phyloP scores from a whole-genome alignment of 2,329 filamentous ascomycete genomes.

The Aspergillus texensis region DNA sequence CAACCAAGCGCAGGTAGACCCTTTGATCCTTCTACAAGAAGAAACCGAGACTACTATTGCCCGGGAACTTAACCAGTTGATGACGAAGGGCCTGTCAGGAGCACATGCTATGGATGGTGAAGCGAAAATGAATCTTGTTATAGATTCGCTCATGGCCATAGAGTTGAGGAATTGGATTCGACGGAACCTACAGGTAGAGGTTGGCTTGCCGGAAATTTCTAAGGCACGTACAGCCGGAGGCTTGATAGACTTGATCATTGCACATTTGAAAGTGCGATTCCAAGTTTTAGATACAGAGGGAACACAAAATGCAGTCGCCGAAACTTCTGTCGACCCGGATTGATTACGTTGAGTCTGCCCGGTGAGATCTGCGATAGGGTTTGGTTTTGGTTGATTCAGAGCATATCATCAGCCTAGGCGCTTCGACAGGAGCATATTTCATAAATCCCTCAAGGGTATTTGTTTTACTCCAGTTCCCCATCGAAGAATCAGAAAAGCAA shows the following conservation, averaged over 20 bases:
- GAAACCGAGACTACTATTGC: not conserved
- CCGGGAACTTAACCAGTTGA: not conserved
- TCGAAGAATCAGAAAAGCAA: too few species aligned
- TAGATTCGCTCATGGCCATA: slow-evolving; percentile 10
- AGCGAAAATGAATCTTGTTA: not conserved
- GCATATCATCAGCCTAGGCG: too few species aligned
- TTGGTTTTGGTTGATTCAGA: too few species aligned
- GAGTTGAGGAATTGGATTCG: slow-evolving; percentile 6
- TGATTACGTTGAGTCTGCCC: not conserved
- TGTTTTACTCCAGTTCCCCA: too few species aligned
- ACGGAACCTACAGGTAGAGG: not conserved
- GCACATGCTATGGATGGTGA: not conserved
- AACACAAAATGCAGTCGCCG: not conserved
- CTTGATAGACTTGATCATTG: not conserved
- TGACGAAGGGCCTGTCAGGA: not conserved
- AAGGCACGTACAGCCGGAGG: not conserved
- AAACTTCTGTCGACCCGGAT: not conserved
- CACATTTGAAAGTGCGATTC: not conserved
- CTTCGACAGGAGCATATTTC: too few species aligned
- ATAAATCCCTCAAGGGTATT: too few species aligned
- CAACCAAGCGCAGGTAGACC: not conserved
- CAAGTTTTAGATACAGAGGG: not conserved
- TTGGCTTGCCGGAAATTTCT: not conserved
- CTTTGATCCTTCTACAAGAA: not conserved
- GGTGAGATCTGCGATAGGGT: too few species aligned